Percentiles rank a stretch among this genome's conserved stretches.
Evolutionary conservation across 345 rosid genomes (phyloP).

Genomic region (Eucalyptus leucophloia): DNA sequence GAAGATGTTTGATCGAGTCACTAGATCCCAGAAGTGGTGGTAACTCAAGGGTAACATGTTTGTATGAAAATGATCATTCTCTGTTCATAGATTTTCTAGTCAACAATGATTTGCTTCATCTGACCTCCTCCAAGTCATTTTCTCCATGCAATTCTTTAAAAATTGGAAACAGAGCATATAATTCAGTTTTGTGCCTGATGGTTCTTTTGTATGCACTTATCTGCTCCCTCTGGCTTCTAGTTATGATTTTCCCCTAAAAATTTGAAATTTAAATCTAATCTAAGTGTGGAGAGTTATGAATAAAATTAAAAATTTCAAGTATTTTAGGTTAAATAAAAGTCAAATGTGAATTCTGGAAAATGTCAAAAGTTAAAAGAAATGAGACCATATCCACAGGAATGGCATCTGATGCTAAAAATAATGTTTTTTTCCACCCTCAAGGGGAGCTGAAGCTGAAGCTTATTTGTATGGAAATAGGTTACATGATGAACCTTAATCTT

Average conservation of each 20-base stretch:
- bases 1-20: not conserved
- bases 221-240: not conserved
- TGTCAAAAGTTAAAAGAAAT: not conserved
- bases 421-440: not conserved
- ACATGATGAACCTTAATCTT: not conserved
- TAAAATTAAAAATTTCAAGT: not conserved
- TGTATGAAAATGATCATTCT: not conserved
- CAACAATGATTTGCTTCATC: not conserved
- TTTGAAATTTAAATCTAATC: not conserved
- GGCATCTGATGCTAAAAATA: not conserved
- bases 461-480: not conserved
- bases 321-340: not conserved
- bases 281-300: not conserved
- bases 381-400: not conserved
- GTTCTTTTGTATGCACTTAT: not conserved
- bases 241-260: not conserved
- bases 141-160: not conserved
- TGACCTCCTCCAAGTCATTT: not conserved
- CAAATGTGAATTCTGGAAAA: not conserved
- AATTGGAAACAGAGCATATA: not conserved
- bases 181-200: not conserved
- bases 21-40: not conserved
- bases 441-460: not conserved
- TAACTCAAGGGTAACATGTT: not conserved
- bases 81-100: not conserved